Base-by-base conservation (phyloP, 257 asterid species). In the Penstemon barbatus region DNA sequence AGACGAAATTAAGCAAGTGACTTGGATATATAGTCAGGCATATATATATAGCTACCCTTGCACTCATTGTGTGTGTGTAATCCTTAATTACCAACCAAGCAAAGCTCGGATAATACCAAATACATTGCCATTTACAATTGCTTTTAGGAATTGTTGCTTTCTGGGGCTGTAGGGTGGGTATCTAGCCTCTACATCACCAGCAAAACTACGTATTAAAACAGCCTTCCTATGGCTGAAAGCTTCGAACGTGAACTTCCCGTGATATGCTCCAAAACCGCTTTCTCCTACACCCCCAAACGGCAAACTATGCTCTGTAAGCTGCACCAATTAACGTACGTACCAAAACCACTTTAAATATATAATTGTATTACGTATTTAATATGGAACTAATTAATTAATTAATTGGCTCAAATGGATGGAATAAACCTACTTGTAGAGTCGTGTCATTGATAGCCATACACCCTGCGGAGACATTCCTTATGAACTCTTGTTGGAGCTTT, bases 251-350 rank as follows among this genome's bases (percentile, higher is more conserved):
- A 84, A 85, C 74, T 83, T 93, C 5, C 99, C 99, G 15, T 93
- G 96, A 84, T 88, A 93, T 44, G 96, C 69, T 40, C 99, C 99
- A 83, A 81, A 90, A 68, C 99, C 99, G 71, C 99, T 93, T 78
- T 82, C 96, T 39, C 97, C 99, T 12, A 93, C 92, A 3, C 99
- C 99, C 40, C 99, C 99, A 56, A 93, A 90, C 38, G 97, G 99
- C 76, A 93, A 68, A 5, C 82, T 40, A 25, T 69, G 55, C 70
- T 76, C 84, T 4, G 83, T 73, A 72, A 87, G 72, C 97, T 93
- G 87, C 87, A 79, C 45, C 59, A 15, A 15, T 15, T 15, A 15
- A 15, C 18, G 18, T 15, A 15, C 18, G 18, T 15, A 15, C 18
- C 18, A 15, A 15, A 15, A 15, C 18, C 18, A 15, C 1, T 25